These are phyloP conservation scores for Schoenoplectus triqueter DNA, from an alignment of 202 grass and related monocot genomes.

Conservation along the genomic window DNA sequence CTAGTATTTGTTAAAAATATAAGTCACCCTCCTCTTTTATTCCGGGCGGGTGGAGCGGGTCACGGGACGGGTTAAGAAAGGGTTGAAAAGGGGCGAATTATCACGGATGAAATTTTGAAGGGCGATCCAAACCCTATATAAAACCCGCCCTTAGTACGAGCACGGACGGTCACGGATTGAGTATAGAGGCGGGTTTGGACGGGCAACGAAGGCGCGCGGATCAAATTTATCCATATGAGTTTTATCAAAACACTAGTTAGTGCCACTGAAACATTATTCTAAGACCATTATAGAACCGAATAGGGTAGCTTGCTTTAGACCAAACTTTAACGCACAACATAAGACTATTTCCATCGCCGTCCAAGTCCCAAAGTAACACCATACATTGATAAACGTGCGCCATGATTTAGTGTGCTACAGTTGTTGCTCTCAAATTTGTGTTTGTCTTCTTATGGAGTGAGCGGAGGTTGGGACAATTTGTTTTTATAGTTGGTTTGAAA, in stretches of 20 bases:
- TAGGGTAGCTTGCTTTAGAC: background rate
- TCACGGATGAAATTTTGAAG: no score
- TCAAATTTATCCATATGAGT: no score
- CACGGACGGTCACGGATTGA: no score
- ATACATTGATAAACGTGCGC: background rate
- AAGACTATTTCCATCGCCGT: background rate
- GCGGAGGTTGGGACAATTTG: background rate
- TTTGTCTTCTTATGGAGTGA: background rate
- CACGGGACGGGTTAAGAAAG: no score
- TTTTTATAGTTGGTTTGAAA: background rate
- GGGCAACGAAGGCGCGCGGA: no score
- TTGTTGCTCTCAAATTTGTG: background rate
- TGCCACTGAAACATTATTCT: constrained; percentile 12
- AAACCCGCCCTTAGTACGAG: no score
- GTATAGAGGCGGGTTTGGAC: no score
- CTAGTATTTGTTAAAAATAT: no score
- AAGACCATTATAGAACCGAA: background rate
- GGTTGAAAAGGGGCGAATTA: no score
- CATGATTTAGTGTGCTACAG: background rate
- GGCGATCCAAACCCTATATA: no score
- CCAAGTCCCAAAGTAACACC: background rate
- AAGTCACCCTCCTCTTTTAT: no score
- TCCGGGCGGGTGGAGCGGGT: no score
- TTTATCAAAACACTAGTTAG: background rate
- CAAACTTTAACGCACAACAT: background rate